Evolutionary conservation across 768 basidiomycete genomes (phyloP), one percentile per base, ranked within the genome.

Genomic region (Russula olivacea): DNA sequence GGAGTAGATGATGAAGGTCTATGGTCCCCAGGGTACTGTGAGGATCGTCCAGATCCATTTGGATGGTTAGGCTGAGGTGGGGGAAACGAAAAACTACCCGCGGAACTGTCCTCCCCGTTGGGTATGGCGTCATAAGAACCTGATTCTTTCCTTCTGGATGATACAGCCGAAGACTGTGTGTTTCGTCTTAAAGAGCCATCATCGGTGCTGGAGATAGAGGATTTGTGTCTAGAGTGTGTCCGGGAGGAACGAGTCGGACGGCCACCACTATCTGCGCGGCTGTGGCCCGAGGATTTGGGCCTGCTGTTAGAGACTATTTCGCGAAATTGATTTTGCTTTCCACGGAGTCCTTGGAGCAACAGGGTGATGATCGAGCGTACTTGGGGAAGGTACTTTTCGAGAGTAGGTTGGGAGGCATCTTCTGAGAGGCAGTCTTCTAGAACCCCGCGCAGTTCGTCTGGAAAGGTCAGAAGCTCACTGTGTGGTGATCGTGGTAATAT

Each of bases 321-420:
- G 25, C 93, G 85, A 74, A 96, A 97, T 66, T 86, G 79, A 43
- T 89, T 86, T 75, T 99, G 96, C 74, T 98, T 98, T 54, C 77
- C 82, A 55, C 95, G 89, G n/a, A 99, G 79, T 15, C 95, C 96
- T 69, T 93, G 89, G 34, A 99, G 75, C n/a, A 99, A 79, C 71
- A 83, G 86, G 40, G 93, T 95, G 71, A 98, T 98, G 71, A 97
- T 96, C 69, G 82, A 81, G 58, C 96, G 87, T 52, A 99, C 95
- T 67, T 82, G 84, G 28, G 96, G 96, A 4, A 98, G 85, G 76
- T 92, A 97, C 1, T 87, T 77, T 51, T 94, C 90, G 55, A 99
- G 86, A 66, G 89, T 94, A 57, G 91, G 86, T 4, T 82, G 78
- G 1, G 82, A 87, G 38, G 96, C 93, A 58, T 96, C 92, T 74